Evolutionary conservation across 495 filamentous ascomycete species (phyloP), one percentile per base, ranked within the genome.

Genomic region (Baudoinia panamericana): DNA sequence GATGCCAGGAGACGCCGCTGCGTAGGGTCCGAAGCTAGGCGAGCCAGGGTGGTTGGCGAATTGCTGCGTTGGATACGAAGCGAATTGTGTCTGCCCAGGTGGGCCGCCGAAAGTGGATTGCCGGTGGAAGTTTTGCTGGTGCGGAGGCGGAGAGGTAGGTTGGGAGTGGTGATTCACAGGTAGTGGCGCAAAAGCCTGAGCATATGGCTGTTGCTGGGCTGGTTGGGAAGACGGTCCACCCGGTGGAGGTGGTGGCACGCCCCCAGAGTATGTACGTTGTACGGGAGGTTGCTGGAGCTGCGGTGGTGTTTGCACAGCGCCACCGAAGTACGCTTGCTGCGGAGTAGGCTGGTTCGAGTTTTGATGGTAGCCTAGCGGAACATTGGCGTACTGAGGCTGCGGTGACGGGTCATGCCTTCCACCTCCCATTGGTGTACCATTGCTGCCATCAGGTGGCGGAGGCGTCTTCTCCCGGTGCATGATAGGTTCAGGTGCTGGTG

Each of bases 381-480:
- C 30, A 23, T 18, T 29, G 2, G 53, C 50, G 35, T 48, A 48
- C 32, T 56, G 57, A 39, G 56, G 51, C 15, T 19, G 32, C 9
- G 39, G 44, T n/a, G n/a, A n/a, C n/a, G n/a, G n/a, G 28, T 90
- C 84, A 33, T 73, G 67, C 41, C 70, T 73, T 0, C 77, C 67
- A 2, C 82, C 81, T 16, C 73, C 73, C 8, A 93, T 65, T 2
- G 82, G 83, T 25, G 83, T 85, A 9, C 78, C 75, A 22, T 63
- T 62, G 29, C 65, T 74, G 22, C 77, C 81, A 51, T 88, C 81
- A 11, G 71, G 69, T 22, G 80, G 80, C 5, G 86, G 86, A 7
- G 84, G 85, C 0, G 86, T 93, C 66, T 93, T 90, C 62, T 94
- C 85, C 33, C 86, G 75, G 50, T 86, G 73, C 38, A 75, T 69